Evolutionary conservation across 139 green algal species (phyloP).

Genomic region (Chlamydomonas incerta): DNA sequence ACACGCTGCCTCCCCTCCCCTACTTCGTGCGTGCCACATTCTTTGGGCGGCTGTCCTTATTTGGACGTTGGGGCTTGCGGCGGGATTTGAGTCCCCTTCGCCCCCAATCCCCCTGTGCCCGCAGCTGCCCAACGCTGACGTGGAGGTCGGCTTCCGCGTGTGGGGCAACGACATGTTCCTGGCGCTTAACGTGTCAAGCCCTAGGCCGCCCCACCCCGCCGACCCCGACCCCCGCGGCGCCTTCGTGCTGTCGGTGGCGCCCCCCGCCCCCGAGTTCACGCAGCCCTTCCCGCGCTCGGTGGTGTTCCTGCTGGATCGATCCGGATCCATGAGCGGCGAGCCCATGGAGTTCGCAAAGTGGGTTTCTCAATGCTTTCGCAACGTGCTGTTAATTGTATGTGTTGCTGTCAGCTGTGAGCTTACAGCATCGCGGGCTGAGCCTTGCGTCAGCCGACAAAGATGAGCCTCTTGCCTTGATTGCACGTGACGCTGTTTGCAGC

Average conservation of each 20-base stretch:
- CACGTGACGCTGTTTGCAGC: too few species aligned
- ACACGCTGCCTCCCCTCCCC: too few species aligned
- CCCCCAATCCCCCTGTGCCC: neutral
- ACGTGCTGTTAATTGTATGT: too few species aligned
- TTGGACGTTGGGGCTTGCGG: too few species aligned
- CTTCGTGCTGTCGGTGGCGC: slow-evolving; percentile 57
- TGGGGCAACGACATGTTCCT: slow-evolving; percentile 63
- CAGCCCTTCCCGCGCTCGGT: slow-evolving; percentile 60
- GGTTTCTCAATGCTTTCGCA: too few species aligned
- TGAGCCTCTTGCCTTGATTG: too few species aligned
- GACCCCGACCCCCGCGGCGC: slow-evolving; percentile 49
- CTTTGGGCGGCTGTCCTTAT: too few species aligned
- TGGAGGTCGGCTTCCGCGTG: slow-evolving; percentile 36
- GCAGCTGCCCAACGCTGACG: slow-evolving; percentile 31
- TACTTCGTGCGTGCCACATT: too few species aligned
- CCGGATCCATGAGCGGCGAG: slow-evolving; percentile 61
- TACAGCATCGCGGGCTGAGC: too few species aligned
- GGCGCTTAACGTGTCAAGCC: slow-evolving; percentile 52
- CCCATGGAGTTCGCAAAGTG: slow-evolving; percentile 61
- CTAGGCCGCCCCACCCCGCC: neutral
- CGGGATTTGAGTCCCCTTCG: too few species aligned
- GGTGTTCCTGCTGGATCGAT: slow-evolving; percentile 72
- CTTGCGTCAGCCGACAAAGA: too few species aligned
- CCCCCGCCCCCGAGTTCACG: slow-evolving; percentile 49
- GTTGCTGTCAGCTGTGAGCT: too few species aligned